Evolutionary conservation across 345 rosid genomes (phyloP).

Genomic region (Arabis alpina): DNA sequence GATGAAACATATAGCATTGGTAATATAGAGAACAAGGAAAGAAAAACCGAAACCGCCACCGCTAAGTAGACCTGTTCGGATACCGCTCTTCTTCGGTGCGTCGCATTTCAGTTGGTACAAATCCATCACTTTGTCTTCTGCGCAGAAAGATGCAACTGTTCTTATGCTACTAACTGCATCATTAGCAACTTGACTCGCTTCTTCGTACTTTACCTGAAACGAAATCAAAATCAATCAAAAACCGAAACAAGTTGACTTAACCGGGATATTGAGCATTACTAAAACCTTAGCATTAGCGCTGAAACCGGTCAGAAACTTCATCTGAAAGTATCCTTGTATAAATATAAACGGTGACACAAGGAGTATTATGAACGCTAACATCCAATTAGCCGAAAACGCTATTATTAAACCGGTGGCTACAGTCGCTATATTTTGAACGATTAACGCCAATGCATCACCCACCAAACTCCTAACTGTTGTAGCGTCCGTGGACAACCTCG

Average conservation of each 20-base stretch:
- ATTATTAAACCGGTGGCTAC: constrained; percentile 53
- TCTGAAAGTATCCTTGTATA: constrained; percentile 51
- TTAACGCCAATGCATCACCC: constrained; percentile 64
- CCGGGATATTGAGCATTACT: neutral
- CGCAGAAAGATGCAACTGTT: constrained; percentile 60
- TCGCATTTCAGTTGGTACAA: constrained; percentile 56
- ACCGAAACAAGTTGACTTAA: neutral
- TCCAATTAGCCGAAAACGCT: constrained; percentile 72
- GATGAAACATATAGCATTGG: constrained; percentile 43
- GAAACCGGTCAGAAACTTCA: constrained; percentile 60
- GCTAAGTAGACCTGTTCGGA: constrained; percentile 46
- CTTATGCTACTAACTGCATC: constrained; percentile 63
- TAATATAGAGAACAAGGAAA: constrained; percentile 43
- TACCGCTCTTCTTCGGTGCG: constrained; percentile 49
- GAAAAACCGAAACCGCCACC: constrained; percentile 54
- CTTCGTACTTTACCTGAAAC: constrained; percentile 52
- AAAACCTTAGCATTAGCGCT: constrained; percentile 59
- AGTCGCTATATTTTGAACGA: constrained; percentile 60
- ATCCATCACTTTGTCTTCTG: constrained; percentile 55
- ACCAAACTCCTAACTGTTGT: constrained; percentile 61
- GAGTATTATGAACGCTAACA: constrained; percentile 55
- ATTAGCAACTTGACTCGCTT: constrained; percentile 61
- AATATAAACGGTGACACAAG: constrained; percentile 53
- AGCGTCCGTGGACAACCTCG: constrained; percentile 72
- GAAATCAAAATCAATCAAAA: neutral